Base-by-base conservation (phyloP, 116 monocot genomes). In the Trichopus zeylanicus region DNA sequence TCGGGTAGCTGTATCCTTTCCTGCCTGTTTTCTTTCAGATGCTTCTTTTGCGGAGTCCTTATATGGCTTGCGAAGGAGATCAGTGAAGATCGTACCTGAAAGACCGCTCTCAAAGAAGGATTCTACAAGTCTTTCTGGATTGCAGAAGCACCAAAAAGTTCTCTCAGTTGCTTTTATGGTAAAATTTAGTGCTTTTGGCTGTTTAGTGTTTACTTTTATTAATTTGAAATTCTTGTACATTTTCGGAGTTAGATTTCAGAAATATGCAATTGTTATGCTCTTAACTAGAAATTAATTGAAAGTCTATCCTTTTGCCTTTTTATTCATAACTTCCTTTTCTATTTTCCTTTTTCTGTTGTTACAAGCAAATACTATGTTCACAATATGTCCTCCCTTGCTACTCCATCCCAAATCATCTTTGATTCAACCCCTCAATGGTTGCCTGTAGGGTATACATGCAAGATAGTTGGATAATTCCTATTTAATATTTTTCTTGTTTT, bases 21-120 rank as follows among this genome's bases (percentile, higher is more conserved):
- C 4, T 51, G 3, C 26, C 26, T 60, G 51, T 35, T 24, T 23
- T 33, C 21, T 22, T 69, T 67, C 83, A 94, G 95, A 95, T 76
- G 95, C 90, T 67, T 95, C 95, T 29, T 95, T 95, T 52, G 80
- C 95, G 1, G 95, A 95, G 53, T 83, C 95, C 35, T 79, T 95
- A 48, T 95, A 95, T 81, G 95, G 90, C 55, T 71, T 95, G 19
- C 73, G 87, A 57, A 80, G 95, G 65, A 86, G 89, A 71, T 69
- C 71, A 25, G 75, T 78, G 55, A 73, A 81, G 30, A 61, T 78
- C 21, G 46, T 26, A 46, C 31, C 56, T 9, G 72, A 27, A 51
- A 83, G 57, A 74, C 52, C 52, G 46, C n/a, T 60, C 27, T 46
- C 66, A 35, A 69, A 53, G 31, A 22, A 62, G 31, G 81, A 83